Conservation (phyloP, 129 eudicot species). For the Chrysanthemum seticuspe region DNA sequence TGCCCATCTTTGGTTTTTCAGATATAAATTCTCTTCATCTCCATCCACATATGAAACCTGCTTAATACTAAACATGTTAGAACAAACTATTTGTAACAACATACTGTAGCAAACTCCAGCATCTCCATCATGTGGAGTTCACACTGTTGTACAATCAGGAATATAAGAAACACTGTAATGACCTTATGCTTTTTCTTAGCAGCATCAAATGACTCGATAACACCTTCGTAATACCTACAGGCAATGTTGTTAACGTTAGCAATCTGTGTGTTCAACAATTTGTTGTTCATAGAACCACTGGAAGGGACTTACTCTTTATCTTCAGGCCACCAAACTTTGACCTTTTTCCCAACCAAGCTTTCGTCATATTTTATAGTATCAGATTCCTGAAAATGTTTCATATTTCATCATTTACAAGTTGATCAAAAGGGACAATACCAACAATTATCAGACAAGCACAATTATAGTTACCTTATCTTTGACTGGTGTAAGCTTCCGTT, state of each 20-base stretch:
- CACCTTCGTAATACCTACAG: constrained; percentile 80
- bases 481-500: constrained; percentile 68
- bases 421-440: not conserved
- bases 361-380: constrained; percentile 34
- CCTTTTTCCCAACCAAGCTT: constrained; percentile 62
- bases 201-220: constrained; percentile 51
- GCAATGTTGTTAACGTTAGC: constrained; percentile 20
- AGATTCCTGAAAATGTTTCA: constrained; percentile 44
- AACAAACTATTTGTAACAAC: not conserved
- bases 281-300: not conserved
- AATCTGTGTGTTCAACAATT: constrained; percentile 7
- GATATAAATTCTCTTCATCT: constrained; percentile 55
- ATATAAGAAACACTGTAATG: not conserved
- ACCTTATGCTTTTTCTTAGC: constrained; percentile 74
- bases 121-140: not conserved
- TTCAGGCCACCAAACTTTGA: constrained; percentile 93
- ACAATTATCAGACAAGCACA: not conserved
- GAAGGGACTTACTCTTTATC: constrained; percentile 58
- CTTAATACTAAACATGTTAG: constrained; percentile 18
- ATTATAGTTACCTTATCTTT: constrained; percentile 44
- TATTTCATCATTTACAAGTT: constrained; percentile 5
- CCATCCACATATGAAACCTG: constrained; percentile 80
- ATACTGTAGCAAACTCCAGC: not conserved
- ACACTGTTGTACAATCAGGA: too few species aligned
- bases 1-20: constrained; percentile 60